Conservation (phyloP, 73 alveolate genomes). For the Paramecium tetraurelia region DNA sequence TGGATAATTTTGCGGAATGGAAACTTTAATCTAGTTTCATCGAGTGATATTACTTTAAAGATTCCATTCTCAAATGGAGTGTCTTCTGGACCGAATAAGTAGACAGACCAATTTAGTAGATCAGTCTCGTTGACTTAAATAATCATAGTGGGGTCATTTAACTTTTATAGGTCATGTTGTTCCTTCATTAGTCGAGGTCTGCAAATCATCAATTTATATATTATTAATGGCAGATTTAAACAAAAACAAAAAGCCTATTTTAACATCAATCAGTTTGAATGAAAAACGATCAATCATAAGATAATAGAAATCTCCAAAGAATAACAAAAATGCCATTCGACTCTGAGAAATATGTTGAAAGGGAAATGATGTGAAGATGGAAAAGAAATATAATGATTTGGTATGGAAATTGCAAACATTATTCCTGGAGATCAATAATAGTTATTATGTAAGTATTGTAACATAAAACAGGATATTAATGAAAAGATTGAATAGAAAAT, state of each 20-base stretch:
- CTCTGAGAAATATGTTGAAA: neutral
- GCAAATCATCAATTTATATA: neutral
- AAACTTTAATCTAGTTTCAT: conserved; percentile 60
- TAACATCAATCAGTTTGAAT: neutral
- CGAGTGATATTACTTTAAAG: neutral
- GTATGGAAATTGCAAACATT: neutral
- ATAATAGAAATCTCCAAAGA: neutral
- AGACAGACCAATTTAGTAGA: conserved; percentile 10
- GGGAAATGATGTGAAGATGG: neutral
- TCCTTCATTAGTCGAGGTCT: conserved; percentile 15
- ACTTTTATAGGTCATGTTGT: neutral
- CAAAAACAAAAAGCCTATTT: neutral
- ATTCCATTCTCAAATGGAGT: conserved; percentile 5
- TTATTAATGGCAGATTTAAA: neutral
- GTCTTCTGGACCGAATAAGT: conserved; percentile 5
- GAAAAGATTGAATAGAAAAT: conserved; percentile 34
- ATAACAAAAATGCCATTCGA: neutral
- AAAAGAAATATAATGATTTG: neutral
- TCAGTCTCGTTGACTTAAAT: neutral
- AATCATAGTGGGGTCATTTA: neutral
- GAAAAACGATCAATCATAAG: neutral
- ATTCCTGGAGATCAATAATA: neutral
- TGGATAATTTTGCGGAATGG: conserved; percentile 82
- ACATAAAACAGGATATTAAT: neutral
- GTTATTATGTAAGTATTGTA: neutral